Evolutionary conservation across 106 monocot genomes (phyloP).

Genomic region (Acorus calamus): DNA sequence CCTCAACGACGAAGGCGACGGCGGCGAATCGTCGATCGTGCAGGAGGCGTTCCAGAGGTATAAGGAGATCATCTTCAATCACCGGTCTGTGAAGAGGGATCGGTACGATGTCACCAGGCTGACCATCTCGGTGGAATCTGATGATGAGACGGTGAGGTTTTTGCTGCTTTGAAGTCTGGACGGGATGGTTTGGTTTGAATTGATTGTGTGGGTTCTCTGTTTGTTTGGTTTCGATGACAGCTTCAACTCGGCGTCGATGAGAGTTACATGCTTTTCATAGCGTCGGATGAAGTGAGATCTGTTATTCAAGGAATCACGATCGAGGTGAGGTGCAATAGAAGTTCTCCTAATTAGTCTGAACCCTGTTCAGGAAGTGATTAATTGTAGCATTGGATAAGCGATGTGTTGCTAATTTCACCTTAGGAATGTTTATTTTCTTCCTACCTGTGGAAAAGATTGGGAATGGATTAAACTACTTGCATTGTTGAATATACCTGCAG

Average conservation of each 20-base stretch:
- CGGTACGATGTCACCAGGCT: slow-evolving; percentile 43
- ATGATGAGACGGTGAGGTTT: slow-evolving; percentile 55
- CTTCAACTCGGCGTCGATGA: slow-evolving; percentile 83
- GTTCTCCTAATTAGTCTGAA: not conserved
- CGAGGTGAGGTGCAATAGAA: slow-evolving; percentile 32
- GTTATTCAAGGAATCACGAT: slow-evolving; percentile 59
- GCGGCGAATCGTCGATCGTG: slow-evolving; percentile 25
- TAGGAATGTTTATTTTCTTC: no score
- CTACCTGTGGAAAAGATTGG: no score
- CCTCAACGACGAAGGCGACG: slow-evolving; percentile 29
- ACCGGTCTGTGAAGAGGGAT: slow-evolving; percentile 9
- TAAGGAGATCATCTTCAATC: slow-evolving; percentile 43
- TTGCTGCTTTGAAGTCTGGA: slow-evolving; percentile 3
- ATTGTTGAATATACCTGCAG: no score
- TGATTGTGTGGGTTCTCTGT: not conserved
- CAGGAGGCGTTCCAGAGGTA: slow-evolving; percentile 73
- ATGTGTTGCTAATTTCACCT: no score
- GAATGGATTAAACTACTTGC: no score
- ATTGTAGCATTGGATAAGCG: no score
- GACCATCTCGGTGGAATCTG: slow-evolving; percentile 54
- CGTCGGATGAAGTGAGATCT: slow-evolving; percentile 18
- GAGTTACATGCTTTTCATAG: slow-evolving; percentile 62
- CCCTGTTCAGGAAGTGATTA: no score
- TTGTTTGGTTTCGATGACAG: slow-evolving; percentile 16
- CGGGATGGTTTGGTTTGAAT: not conserved